Percentiles rank a stretch among this genome's conserved stretches.
Evolutionary conservation across 768 basidiomycete species (phyloP).

Genomic region (Ramaria sp.): DNA sequence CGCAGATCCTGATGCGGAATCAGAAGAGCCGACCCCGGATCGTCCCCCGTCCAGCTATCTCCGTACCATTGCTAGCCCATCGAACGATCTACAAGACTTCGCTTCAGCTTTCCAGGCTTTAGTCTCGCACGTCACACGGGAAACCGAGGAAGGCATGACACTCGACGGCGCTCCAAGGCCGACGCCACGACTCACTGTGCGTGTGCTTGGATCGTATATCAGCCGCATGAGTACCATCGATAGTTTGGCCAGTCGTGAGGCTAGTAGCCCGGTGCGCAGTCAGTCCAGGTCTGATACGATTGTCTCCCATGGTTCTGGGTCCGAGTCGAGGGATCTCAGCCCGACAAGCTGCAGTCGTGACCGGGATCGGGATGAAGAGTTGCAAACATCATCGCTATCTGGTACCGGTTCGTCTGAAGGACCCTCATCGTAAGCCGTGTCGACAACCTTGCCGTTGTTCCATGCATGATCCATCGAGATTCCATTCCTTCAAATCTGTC

Average conservation of each 20-base stretch:
- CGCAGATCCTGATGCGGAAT: neutral
- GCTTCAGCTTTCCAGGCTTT: constrained; percentile 41
- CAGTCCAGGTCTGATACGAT: neutral
- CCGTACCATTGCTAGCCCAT: neutral
- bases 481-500: too few species aligned
- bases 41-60: neutral
- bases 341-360: too few species aligned
- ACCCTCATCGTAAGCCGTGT: too few species aligned
- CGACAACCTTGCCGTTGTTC: too few species aligned
- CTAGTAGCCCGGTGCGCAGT: constrained; percentile 12
- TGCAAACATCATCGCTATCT: too few species aligned
- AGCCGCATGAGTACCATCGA: constrained; percentile 78
- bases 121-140: constrained; percentile 39
- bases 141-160: constrained; percentile 35
- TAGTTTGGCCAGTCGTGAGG: constrained; percentile 60
- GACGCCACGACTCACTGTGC: constrained; percentile 24
- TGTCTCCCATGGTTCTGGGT: too few species aligned
- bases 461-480: too few species aligned
- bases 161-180: constrained; percentile 25
- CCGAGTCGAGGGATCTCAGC: too few species aligned
- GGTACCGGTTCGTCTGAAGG: too few species aligned
- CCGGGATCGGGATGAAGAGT: too few species aligned
- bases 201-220: constrained; percentile 52
- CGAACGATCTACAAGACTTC: constrained; percentile 29
- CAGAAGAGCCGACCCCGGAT: neutral